phyloP scores from a whole-genome alignment of 2,329 filamentous ascomycete species.

The Fusarium gaditjirri region DNA sequence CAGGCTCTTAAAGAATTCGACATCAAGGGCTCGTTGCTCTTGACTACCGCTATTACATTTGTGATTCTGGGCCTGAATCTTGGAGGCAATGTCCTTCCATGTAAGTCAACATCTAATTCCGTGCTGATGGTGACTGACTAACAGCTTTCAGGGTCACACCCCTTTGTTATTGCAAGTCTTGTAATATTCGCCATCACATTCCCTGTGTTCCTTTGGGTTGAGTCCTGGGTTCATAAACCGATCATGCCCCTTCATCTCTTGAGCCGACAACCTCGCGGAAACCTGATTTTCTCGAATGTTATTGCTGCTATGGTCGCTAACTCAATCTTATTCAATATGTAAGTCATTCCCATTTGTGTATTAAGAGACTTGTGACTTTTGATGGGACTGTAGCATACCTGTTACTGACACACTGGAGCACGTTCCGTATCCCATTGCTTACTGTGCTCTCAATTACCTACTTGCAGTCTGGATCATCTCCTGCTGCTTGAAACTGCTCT shows the following conservation, averaged over 20 bases:
- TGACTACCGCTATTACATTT: constrained; percentile 65
- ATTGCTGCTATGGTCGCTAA: constrained; percentile 63
- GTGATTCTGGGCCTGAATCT: constrained; percentile 70
- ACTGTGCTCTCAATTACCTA: neutral
- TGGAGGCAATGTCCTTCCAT: constrained; percentile 71
- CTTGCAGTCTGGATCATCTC: neutral
- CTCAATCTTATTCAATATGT: constrained; percentile 69
- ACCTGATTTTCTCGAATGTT: constrained; percentile 67
- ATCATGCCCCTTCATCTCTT: constrained; percentile 70
- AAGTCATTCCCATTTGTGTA: constrained; percentile 37
- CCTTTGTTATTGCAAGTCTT: constrained; percentile 65
- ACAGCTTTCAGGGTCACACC: constrained; percentile 62
- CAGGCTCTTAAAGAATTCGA: constrained; percentile 68
- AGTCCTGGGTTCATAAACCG: constrained; percentile 62
- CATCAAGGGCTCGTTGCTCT: constrained; percentile 62
- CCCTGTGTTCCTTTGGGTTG: constrained; percentile 63
- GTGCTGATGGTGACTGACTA: constrained; percentile 15
- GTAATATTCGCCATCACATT: constrained; percentile 59
- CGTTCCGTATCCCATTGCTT: neutral
- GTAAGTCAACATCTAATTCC: constrained; percentile 48
- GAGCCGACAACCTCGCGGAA: constrained; percentile 60
- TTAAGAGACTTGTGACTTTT: neutral
- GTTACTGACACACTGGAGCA: neutral
- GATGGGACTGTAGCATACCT: neutral
- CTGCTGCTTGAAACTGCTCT: neutral